Evolutionary conservation across 2,329 filamentous ascomycete species (phyloP), one percentile per base, ranked within the genome.

Genomic region (Botrytis cinerea): DNA sequence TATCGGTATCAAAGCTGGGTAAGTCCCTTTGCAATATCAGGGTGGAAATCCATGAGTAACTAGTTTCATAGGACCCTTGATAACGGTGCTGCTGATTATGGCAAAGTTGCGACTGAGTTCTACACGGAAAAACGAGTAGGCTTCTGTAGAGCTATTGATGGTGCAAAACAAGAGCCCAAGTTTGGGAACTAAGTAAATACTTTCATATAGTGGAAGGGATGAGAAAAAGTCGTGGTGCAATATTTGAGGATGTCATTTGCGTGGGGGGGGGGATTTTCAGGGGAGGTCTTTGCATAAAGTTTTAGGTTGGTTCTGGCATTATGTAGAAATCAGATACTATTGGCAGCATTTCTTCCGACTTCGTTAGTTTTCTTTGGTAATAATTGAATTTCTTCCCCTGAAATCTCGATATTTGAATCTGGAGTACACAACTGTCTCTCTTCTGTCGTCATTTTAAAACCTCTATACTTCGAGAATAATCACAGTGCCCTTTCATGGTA

Each of bases 1-100:
- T 75, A 83, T 83, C 14, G 82, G 82, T 74, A 80, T 89, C 77
- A 88, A 89, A 81, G 85, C 84, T 3, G 87, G 87, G 1, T 80
- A 82, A 1, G 57, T 60, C 32, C 0, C 14, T 2, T 22, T 22
- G 16, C 2, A 22, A 6, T 22, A 18, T 8, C 9, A 12, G 20
- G 35, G 57, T 35, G 4, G 9, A 35, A 60, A 12, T 35, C 2
- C 12, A 14, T 3, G 7, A 35, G 16, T 59, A 10, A 59, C 20
- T 4, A 18, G 5, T 14, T 25, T 12, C 5, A 60, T 60, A 60
- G 57, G 20, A 35, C 18, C 5, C 78, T 89, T 40, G 86, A 89
- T 70, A 84, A 83, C 9, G 85, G 66, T 5, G 66, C 45, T 25
- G 66, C 66, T 85, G 9, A 83, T 82, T 18, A 83, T 2, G 80